A percentile compares a stretch with the other conserved stretches of the same genome.
Conservation (phyloP, 2,329 filamentous ascomycete genomes). For the Graphium sp. region DNA sequence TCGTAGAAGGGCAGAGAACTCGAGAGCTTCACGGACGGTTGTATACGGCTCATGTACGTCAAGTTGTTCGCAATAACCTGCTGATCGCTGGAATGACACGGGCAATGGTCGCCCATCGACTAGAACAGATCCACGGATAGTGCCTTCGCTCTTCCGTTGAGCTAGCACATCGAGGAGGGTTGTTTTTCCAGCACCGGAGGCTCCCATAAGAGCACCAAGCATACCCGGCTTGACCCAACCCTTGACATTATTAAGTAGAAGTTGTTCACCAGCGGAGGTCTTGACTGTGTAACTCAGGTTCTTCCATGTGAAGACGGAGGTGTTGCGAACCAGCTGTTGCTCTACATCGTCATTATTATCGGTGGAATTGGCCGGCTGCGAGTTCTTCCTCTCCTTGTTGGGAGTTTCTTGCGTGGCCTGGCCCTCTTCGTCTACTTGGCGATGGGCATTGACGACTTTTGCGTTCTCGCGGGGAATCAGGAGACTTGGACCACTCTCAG, state of each 20-base stretch:
- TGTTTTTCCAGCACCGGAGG: slow-evolving; percentile 71
- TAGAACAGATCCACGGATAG: slow-evolving; percentile 56
- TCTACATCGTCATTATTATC: slow-evolving; percentile 12
- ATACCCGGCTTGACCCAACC: slow-evolving; percentile 75
- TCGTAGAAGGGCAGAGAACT: slow-evolving; percentile 58
- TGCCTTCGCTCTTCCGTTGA: slow-evolving; percentile 62
- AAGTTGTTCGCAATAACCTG: slow-evolving; percentile 68
- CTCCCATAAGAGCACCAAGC: slow-evolving; percentile 65
- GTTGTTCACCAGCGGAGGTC: slow-evolving; percentile 40
- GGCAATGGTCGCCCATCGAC: slow-evolving; percentile 59
- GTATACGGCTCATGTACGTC: slow-evolving; percentile 59
- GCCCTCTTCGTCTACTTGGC: slow-evolving; percentile 30
- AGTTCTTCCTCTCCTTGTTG: slow-evolving; percentile 4
- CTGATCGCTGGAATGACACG: slow-evolving; percentile 60
- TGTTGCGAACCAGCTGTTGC: slow-evolving; percentile 37
- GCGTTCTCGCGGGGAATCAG: slow-evolving; percentile 45
- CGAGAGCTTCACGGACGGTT: slow-evolving; percentile 61
- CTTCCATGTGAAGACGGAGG: slow-evolving; percentile 58
- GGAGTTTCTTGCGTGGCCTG: slow-evolving; percentile 9
- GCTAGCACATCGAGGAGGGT: slow-evolving; percentile 72
- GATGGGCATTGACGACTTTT: slow-evolving; percentile 15
- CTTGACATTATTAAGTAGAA: slow-evolving; percentile 62
- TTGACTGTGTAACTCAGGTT: slow-evolving; percentile 54
- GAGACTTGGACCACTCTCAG: slow-evolving; percentile 33
- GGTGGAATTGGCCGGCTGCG: slow-evolving; percentile 5